phyloP scores from a whole-genome alignment of 306 rosid genomes.

The Quercus berberidifolia region DNA sequence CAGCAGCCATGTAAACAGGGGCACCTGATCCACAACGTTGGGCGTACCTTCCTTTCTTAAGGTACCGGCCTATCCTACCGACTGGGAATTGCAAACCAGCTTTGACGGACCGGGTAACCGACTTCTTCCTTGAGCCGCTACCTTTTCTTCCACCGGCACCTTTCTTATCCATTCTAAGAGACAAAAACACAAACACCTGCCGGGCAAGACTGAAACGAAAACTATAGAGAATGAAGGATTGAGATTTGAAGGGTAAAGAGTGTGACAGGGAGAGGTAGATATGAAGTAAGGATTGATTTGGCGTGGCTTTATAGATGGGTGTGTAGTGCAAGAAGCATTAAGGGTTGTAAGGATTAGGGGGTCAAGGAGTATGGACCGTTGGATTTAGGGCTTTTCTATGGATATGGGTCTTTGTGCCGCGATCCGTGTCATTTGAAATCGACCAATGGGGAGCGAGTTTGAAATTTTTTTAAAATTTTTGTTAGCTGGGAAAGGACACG shows the following conservation, averaged over 20 bases:
- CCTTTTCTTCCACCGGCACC: conserved; percentile 68
- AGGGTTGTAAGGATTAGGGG: background rate
- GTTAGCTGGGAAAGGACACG: too few species aligned
- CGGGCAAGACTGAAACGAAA: too few species aligned
- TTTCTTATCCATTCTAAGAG: conserved; percentile 41
- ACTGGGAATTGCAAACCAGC: conserved; percentile 81
- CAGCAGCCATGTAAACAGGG: conserved; percentile 77
- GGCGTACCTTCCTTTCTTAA: conserved; percentile 65
- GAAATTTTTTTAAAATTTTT: background rate
- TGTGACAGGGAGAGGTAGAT: background rate
- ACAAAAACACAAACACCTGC: too few species aligned
- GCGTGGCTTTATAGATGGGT: background rate
- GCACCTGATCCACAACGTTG: conserved; percentile 67
- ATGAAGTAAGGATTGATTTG: background rate
- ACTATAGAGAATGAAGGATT: too few species aligned
- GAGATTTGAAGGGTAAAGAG: background rate
- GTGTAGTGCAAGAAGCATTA: background rate
- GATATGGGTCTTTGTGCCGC: background rate
- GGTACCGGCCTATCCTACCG: conserved; percentile 69
- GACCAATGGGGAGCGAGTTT: conserved; percentile 32
- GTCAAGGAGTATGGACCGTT: conserved; percentile 13
- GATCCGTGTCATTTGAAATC: conserved; percentile 37
- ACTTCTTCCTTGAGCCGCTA: conserved; percentile 74
- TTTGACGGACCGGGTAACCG: conserved; percentile 56
- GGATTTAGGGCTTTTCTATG: conserved; percentile 43